These are phyloP conservation scores for Trypanosoma melophagium DNA, from an alignment of 208 protist genomes.

Conservation along the genomic window DNA sequence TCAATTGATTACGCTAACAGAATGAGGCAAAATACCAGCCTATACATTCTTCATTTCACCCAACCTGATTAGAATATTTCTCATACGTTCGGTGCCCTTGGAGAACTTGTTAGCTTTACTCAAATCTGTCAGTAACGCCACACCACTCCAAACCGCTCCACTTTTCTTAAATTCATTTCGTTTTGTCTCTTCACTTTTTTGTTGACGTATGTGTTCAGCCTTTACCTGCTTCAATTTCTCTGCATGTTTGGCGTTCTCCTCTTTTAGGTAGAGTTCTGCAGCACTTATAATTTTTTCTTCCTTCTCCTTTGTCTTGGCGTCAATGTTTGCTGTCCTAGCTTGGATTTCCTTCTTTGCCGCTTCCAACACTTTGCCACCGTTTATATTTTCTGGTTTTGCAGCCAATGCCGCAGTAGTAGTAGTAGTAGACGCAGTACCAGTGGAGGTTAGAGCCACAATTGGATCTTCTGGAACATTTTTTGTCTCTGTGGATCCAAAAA, in stretches of 20 bases:
- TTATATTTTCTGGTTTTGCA: not conserved
- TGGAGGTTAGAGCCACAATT: no score
- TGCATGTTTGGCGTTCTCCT: slow-evolving; percentile 56
- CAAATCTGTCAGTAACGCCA: slow-evolving; percentile 74
- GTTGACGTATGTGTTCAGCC: slow-evolving; percentile 52
- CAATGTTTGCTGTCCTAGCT: slow-evolving; percentile 53
- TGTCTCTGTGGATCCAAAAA: slow-evolving; percentile 6
- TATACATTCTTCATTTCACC: slow-evolving; percentile 22
- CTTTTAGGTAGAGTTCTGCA: slow-evolving; percentile 70
- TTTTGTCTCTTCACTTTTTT: slow-evolving; percentile 47
- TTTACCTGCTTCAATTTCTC: slow-evolving; percentile 50
- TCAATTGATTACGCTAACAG: no score
- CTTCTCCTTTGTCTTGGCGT: slow-evolving; percentile 65
- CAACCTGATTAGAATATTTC: slow-evolving; percentile 54
- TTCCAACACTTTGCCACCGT: slow-evolving; percentile 33
- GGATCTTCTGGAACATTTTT: no score
- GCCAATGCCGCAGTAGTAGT: not conserved
- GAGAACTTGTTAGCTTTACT: slow-evolving; percentile 78
- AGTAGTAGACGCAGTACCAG: no score
- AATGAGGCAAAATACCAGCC: not conserved
- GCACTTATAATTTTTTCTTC: slow-evolving; percentile 49
- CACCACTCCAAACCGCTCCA: slow-evolving; percentile 65
- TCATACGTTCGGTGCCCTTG: slow-evolving; percentile 84
- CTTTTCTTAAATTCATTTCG: slow-evolving; percentile 57
- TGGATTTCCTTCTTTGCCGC: slow-evolving; percentile 63